phyloP scores from a whole-genome alignment of 768 basidiomycete genomes.

The Collybiopsis confluens region DNA sequence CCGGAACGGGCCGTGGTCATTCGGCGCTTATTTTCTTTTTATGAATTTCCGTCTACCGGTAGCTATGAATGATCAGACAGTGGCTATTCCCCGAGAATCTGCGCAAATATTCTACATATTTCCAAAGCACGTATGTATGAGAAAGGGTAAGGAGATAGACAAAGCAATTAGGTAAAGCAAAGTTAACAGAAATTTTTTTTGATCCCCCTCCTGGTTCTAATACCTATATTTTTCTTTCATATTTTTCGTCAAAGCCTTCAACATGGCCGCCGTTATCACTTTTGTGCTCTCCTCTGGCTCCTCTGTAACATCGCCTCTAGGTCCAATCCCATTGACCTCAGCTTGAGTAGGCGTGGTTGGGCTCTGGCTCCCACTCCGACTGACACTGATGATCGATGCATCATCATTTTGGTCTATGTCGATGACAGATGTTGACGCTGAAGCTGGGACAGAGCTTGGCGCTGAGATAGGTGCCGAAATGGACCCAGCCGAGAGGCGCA shows the following conservation, averaged over 20 bases:
- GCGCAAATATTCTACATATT: too few species aligned
- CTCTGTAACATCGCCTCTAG: not conserved
- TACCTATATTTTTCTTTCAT: slow-evolving; percentile 42
- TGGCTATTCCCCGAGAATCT: too few species aligned
- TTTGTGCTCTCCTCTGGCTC: slow-evolving; percentile 23
- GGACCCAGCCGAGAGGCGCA: not conserved
- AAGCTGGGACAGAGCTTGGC: not conserved
- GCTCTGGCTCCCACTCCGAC: too few species aligned
- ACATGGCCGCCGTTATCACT: slow-evolving; percentile 59
- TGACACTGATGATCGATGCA: not conserved
- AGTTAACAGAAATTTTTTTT: too few species aligned
- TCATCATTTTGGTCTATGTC: not conserved
- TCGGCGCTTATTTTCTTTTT: too few species aligned
- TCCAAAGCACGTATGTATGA: not conserved
- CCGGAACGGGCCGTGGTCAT: too few species aligned
- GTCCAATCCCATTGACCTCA: not conserved
- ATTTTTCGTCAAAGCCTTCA: slow-evolving; percentile 54
- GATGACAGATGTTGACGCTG: not conserved
- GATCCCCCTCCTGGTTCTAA: too few species aligned
- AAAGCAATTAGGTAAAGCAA: not conserved
- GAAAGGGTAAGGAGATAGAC: not conserved
- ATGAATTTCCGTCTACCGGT: too few species aligned
- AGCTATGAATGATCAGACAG: too few species aligned
- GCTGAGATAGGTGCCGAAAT: not conserved
- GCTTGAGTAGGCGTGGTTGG: not conserved